These are phyloP conservation scores for Talaromyces sp. DNA, from an alignment of 2,329 filamentous ascomycete species.

Conservation along the genomic window DNA sequence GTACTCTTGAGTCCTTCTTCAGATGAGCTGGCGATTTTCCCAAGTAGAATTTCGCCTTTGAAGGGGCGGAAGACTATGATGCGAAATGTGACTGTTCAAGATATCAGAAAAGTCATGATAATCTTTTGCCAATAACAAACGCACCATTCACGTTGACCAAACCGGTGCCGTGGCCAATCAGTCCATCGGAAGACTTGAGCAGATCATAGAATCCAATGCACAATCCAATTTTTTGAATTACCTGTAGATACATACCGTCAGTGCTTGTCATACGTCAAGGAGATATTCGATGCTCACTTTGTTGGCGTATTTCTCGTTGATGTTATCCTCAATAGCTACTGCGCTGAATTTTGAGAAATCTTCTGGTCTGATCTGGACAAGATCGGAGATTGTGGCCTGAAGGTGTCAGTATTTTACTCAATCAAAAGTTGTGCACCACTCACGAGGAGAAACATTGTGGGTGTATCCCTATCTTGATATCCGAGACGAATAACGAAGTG, in stretches of 20 bases:
- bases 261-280: background rate
- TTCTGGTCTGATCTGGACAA: constrained; percentile 86
- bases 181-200: constrained; percentile 80
- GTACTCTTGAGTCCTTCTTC: constrained; percentile 68
- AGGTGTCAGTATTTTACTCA: background rate
- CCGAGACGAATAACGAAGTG: background rate
- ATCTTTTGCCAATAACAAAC: constrained; percentile 16
- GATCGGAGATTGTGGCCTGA: constrained; percentile 84
- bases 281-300: constrained; percentile 52
- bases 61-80: constrained; percentile 93
- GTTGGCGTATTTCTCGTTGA: constrained; percentile 96
- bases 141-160: constrained; percentile 90
- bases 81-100: constrained; percentile 73
- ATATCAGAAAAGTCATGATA: background rate
- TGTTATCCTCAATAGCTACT: constrained; percentile 88
- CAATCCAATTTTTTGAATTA: constrained; percentile 89
- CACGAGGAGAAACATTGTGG: constrained; percentile 51
- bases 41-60: constrained; percentile 86
- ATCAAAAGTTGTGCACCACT: constrained; percentile 22
- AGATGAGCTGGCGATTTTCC: constrained; percentile 72
- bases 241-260: constrained; percentile 42
- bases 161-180: constrained; percentile 89
- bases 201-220: constrained; percentile 93
- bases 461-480: constrained; percentile 13
- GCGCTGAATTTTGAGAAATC: constrained; percentile 79